Percentiles rank a stretch among this genome's conserved stretches.
Conservation (phyloP, 2,329 filamentous ascomycete species). For the Sphaerulina populicola region DNA sequence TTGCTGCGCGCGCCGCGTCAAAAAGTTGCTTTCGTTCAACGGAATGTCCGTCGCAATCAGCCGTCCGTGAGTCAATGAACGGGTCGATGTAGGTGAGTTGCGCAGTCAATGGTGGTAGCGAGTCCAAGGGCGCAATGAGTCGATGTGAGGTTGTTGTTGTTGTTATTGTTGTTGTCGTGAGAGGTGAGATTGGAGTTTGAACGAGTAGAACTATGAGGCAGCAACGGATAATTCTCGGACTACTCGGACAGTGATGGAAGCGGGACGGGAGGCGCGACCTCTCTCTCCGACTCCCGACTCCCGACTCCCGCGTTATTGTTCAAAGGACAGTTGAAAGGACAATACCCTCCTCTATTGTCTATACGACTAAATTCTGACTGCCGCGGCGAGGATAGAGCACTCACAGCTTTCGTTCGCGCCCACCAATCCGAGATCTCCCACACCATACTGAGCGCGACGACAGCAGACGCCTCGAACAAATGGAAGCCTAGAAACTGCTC, state of each 20-base stretch:
- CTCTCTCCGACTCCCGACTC: conserved; percentile 1
- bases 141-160: background rate
- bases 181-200: background rate
- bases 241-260: no score
- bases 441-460: background rate
- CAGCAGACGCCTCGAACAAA: background rate
- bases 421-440: background rate
- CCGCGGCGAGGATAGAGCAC: background rate
- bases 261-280: conserved; percentile 1
- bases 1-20: background rate
- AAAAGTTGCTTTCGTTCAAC: background rate
- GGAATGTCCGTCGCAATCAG: background rate
- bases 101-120: background rate
- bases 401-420: background rate
- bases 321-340: background rate
- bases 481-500: background rate
- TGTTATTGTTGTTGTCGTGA: background rate
- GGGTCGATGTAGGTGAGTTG: background rate
- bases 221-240: no score
- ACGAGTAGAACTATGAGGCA: no score
- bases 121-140: background rate
- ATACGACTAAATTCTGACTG: background rate
- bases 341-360: no score
- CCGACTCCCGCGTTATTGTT: background rate
- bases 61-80: background rate